A percentile compares a stretch with the other conserved stretches of the same genome.
These are phyloP conservation scores for Trichoderma erinaceum DNA, from an alignment of 495 filamentous ascomycete species.

Conservation along the genomic window DNA sequence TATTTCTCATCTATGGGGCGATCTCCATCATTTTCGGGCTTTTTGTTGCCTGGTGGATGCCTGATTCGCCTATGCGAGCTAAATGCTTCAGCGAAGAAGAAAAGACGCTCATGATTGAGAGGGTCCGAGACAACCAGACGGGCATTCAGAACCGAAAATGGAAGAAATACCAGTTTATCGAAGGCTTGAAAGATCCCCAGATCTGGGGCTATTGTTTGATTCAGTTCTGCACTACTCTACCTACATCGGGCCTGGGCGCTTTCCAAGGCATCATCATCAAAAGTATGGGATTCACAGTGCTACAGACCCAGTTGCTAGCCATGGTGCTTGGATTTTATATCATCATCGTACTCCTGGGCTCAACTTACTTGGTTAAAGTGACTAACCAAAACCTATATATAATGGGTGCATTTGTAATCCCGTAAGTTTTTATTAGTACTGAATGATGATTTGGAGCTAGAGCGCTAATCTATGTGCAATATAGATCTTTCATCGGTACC, in stretches of 20 bases:
- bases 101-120: slow-evolving; percentile 52
- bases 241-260: slow-evolving; percentile 59
- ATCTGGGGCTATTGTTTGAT: slow-evolving; percentile 46
- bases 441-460: neutral
- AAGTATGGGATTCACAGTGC: slow-evolving; percentile 41
- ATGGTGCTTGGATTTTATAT: slow-evolving; percentile 71
- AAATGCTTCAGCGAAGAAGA: slow-evolving; percentile 51
- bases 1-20: slow-evolving; percentile 47
- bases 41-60: slow-evolving; percentile 55
- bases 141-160: slow-evolving; percentile 59
- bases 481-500: slow-evolving; percentile 49
- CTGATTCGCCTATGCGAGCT: slow-evolving; percentile 57
- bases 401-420: slow-evolving; percentile 58
- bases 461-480: slow-evolving; percentile 2
- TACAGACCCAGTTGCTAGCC: slow-evolving; percentile 53
- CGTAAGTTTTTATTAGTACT: slow-evolving; percentile 37
- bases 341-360: slow-evolving; percentile 57
- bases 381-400: slow-evolving; percentile 56
- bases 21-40: slow-evolving; percentile 50
- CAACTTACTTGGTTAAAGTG: slow-evolving; percentile 58
- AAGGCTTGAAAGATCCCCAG: slow-evolving; percentile 47
- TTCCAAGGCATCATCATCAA: slow-evolving; percentile 60
- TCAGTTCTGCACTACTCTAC: slow-evolving; percentile 60
- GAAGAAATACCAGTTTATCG: slow-evolving; percentile 37
- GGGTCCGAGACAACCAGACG: slow-evolving; percentile 55